Evolutionary conservation across 352 stramenopile species (phyloP).

Genomic region (Phytopythium kandeliae): DNA sequence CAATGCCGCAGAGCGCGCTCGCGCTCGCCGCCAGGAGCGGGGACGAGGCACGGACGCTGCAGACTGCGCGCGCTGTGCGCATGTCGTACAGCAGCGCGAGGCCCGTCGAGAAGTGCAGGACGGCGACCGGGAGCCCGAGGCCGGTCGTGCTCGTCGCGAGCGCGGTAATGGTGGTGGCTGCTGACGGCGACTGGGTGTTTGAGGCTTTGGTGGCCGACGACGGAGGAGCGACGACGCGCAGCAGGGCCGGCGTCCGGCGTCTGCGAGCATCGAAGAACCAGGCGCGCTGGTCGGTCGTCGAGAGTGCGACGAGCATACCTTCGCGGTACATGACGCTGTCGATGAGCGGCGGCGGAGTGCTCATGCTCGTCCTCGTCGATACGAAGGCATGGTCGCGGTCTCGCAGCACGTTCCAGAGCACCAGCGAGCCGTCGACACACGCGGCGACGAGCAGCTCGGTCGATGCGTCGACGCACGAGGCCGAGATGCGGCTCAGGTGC

Average conservation of each 20-base stretch:
- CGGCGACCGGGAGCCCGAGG: slow-evolving; percentile 30
- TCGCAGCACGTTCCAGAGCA: slow-evolving; percentile 51
- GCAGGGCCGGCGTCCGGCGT: slow-evolving; percentile 14
- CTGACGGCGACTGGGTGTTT: slow-evolving; percentile 1
- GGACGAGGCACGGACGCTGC: slow-evolving; percentile 20
- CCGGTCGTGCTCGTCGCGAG: slow-evolving; percentile 11
- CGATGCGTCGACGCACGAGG: slow-evolving; percentile 29
- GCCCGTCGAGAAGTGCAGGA: slow-evolving; percentile 43
- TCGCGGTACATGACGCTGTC: slow-evolving; percentile 15
- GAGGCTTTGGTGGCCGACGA: slow-evolving; percentile 5
- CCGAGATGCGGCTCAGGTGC: slow-evolving; percentile 32
- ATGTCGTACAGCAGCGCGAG: slow-evolving; percentile 41
- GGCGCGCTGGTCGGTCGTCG: slow-evolving; percentile 22
- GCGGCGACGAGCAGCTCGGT: slow-evolving; percentile 43
- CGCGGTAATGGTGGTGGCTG: slow-evolving; percentile 9
- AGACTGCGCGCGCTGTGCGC: slow-evolving; percentile 32
- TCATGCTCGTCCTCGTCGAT: slow-evolving; percentile 1
- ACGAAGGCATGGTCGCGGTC: slow-evolving; percentile 34
- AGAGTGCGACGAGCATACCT: slow-evolving; percentile 31
- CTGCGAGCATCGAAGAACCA: slow-evolving; percentile 40
- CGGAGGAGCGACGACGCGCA: slow-evolving; percentile 23
- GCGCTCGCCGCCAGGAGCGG: slow-evolving; percentile 3
- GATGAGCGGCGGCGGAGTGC: slow-evolving; percentile 3
- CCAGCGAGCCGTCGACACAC: slow-evolving; percentile 34
- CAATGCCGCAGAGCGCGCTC: slow-evolving; percentile 6